Conservation (phyloP, 129 eudicot genomes). For the Kitagawia praeruptora region DNA sequence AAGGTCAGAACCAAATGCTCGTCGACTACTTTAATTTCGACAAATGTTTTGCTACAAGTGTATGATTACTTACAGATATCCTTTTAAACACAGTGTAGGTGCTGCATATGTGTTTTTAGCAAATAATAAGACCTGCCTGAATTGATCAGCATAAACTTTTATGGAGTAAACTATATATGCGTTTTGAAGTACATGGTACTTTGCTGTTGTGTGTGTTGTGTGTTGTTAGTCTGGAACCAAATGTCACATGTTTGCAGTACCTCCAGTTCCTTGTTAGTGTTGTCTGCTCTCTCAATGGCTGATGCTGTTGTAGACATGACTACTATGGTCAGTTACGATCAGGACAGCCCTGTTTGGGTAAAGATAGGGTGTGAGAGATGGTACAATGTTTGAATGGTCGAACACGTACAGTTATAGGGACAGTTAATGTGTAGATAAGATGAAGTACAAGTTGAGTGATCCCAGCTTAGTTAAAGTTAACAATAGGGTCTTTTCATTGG, state of each 20-base stretch:
- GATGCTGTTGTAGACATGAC: neutral
- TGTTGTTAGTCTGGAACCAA: too few relatives aligned
- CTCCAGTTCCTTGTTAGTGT: neutral
- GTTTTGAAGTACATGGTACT: too few relatives aligned
- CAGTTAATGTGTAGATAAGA: slow-evolving; percentile 1
- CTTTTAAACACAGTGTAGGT: neutral
- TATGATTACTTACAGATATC: neutral
- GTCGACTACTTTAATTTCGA: neutral
- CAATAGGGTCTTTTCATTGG: neutral
- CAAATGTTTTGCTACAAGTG: neutral
- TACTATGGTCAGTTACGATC: neutral
- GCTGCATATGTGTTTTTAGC: neutral
- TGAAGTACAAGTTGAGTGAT: neutral
- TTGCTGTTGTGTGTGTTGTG: too few relatives aligned
- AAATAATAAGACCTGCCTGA: too few relatives aligned
- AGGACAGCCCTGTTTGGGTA: neutral
- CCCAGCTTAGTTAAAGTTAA: neutral
- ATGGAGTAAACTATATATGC: too few relatives aligned
- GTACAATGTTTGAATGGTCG: slow-evolving; percentile 1
- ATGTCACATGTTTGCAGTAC: neutral
- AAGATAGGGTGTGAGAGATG: neutral
- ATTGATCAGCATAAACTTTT: too few relatives aligned
- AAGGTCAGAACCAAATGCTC: neutral
- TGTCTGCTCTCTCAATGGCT: neutral
- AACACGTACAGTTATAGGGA: neutral